These are phyloP conservation scores for Metschnikowia hibisci DNA, from an alignment of 805 yeast species.

Conservation along the genomic window DNA sequence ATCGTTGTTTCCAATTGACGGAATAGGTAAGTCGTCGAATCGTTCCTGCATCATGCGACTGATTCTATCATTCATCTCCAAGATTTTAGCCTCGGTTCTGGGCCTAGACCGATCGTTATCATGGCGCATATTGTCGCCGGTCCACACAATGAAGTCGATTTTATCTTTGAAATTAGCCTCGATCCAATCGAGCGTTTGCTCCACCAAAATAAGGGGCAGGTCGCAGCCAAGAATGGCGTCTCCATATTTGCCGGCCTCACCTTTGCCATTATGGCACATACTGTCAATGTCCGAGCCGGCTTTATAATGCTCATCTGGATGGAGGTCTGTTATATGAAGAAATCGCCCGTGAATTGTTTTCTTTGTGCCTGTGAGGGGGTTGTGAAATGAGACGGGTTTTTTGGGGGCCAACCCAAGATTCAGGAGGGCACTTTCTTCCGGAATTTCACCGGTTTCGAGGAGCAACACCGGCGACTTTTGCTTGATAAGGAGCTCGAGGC, in stretches of 20 bases:
- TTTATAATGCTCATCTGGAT: constrained; percentile 69
- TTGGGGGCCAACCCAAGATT: constrained; percentile 34
- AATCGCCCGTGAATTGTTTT: constrained; percentile 64
- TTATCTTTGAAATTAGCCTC: constrained; percentile 61
- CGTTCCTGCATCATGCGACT: constrained; percentile 48
- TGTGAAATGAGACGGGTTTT: constrained; percentile 23
- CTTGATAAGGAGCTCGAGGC: neutral
- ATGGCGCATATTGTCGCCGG: constrained; percentile 85
- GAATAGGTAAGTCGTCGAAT: constrained; percentile 55
- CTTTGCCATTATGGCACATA: constrained; percentile 58
- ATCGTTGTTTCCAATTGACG: constrained; percentile 81
- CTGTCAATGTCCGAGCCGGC: constrained; percentile 43
- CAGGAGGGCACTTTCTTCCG: neutral
- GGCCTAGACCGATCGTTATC: constrained; percentile 75
- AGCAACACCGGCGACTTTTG: neutral
- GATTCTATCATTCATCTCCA: constrained; percentile 61
- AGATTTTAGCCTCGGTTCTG: constrained; percentile 67
- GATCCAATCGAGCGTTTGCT: constrained; percentile 66
- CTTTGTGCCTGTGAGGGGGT: constrained; percentile 19
- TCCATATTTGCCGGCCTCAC: constrained; percentile 63
- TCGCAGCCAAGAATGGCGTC: constrained; percentile 78
- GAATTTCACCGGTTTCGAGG: neutral
- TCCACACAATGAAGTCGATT: constrained; percentile 84
- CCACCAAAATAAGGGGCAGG: constrained; percentile 59
- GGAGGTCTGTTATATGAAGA: constrained; percentile 82